phyloP scores from a whole-genome alignment of 2,329 filamentous ascomycete species.

The Xylariaceae sp. region DNA sequence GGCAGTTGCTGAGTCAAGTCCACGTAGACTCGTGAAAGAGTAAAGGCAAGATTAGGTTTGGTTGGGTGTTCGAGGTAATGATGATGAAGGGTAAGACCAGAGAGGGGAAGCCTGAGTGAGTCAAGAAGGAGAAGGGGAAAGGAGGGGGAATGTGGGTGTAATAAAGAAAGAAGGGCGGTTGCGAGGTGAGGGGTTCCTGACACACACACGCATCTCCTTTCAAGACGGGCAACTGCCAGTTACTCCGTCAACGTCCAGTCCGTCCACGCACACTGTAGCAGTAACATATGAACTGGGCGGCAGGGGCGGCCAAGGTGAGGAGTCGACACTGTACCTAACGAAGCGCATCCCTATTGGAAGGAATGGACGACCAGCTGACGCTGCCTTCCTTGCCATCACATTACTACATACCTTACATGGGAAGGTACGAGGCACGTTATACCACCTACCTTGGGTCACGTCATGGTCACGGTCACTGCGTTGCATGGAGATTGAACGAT shows the following conservation, averaged over 20 bases:
- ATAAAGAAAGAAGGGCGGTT: conserved; percentile 19
- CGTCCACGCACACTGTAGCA: conserved; percentile 7
- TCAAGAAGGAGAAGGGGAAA: conserved; percentile 20
- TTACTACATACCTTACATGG: conserved; percentile 8
- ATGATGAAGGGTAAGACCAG: conserved; percentile 19
- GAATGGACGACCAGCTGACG: conserved; percentile 27
- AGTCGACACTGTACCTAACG: not conserved
- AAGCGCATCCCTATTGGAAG: not conserved
- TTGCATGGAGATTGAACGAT: not conserved
- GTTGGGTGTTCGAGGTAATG: no score
- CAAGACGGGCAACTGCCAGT: conserved; percentile 9
- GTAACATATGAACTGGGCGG: not conserved
- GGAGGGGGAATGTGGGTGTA: conserved; percentile 19
- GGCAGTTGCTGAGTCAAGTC: conserved; percentile 28
- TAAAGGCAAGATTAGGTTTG: no score
- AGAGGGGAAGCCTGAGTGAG: conserved; percentile 20
- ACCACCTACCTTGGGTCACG: not conserved
- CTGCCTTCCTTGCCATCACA: not conserved
- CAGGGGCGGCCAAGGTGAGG: not conserved
- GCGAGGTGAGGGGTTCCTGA: conserved; percentile 19
- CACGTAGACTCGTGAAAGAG: no score
- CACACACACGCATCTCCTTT: conserved; percentile 1
- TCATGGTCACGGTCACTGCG: not conserved
- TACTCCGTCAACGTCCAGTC: not conserved
- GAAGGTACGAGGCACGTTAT: conserved; percentile 15